These are phyloP conservation scores for Microcos paniculata DNA, from an alignment of 345 rosid genomes.

Conservation along the genomic window DNA sequence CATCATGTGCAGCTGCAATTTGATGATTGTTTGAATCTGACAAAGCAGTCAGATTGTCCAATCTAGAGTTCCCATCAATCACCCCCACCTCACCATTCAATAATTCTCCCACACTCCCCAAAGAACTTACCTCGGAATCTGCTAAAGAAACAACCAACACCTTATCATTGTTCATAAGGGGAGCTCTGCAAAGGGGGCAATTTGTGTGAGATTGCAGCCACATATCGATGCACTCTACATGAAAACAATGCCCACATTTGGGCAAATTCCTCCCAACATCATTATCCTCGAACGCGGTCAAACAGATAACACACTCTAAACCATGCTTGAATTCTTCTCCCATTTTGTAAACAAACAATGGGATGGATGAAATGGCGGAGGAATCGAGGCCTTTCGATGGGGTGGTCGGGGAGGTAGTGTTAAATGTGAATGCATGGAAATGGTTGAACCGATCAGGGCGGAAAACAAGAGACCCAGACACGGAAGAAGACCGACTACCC, in stretches of 20 bases:
- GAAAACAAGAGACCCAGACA: conserved; percentile 30
- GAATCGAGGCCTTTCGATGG: conserved; percentile 58
- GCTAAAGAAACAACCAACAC: neutral
- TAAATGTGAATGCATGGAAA: conserved; percentile 34
- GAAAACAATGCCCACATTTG: conserved; percentile 73
- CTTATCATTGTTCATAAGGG: conserved; percentile 24
- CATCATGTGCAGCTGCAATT: conserved; percentile 22
- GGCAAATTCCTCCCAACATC: conserved; percentile 59
- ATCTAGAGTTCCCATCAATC: conserved; percentile 19
- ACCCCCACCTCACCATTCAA: conserved; percentile 19
- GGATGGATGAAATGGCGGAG: conserved; percentile 61
- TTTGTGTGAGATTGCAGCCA: conserved; percentile 71
- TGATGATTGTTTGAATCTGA: conserved; percentile 22
- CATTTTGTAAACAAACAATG: conserved; percentile 50
- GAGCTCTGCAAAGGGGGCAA: conserved; percentile 75
- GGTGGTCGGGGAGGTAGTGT: neutral
- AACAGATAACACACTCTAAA: conserved; percentile 72
- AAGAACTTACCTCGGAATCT: conserved; percentile 19
- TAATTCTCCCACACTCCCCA: conserved; percentile 17
- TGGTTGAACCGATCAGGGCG: conserved; percentile 36
- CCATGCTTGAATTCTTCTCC: conserved; percentile 21
- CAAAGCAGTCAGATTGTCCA: conserved; percentile 32
- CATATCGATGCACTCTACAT: conserved; percentile 77
- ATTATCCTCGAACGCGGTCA: conserved; percentile 55
- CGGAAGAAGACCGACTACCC: conserved; percentile 20